phyloP scores from a whole-genome alignment of 2,329 filamentous ascomycete species.

The Drechslerella dactyloides region DNA sequence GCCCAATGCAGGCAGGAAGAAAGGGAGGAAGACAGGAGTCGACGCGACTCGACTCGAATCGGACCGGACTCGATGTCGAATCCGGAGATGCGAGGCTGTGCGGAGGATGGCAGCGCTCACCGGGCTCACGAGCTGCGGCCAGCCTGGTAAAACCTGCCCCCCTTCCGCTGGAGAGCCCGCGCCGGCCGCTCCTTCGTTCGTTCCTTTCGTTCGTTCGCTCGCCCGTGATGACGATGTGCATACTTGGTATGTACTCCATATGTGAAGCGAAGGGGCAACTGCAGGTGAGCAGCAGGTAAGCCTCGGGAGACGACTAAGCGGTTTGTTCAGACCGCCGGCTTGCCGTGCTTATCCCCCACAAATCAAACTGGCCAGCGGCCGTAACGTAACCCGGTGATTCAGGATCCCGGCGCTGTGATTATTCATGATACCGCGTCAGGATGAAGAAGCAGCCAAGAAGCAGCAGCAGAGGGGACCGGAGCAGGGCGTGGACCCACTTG shows the following conservation, averaged over 20 bases:
- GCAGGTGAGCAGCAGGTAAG: constrained; percentile 34
- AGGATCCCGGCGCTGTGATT: constrained; percentile 9
- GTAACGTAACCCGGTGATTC: constrained; percentile 26
- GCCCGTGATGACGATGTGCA: too few species aligned
- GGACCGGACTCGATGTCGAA: background rate
- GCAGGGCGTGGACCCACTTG: background rate
- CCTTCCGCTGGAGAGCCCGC: background rate
- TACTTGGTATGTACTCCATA: too few species aligned
- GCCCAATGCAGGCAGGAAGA: background rate
- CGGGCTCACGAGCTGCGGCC: background rate
- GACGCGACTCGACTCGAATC: background rate
- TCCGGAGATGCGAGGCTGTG: constrained; percentile 10
- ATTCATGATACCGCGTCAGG: background rate
- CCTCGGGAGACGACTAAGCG: constrained; percentile 21
- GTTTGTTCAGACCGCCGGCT: background rate
- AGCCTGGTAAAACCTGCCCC: constrained; percentile 10
- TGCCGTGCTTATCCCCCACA: constrained; percentile 50
- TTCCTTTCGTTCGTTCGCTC: background rate
- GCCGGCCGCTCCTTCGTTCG: background rate
- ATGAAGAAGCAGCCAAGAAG: background rate
- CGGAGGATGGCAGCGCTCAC: background rate
- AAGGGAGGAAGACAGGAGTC: background rate
- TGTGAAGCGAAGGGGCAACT: too few species aligned
- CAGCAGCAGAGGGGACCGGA: too few species aligned
- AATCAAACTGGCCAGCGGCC: constrained; percentile 37